Evolutionary conservation across 257 asterid genomes (phyloP).

Genomic region (Solanum paucissectum): DNA sequence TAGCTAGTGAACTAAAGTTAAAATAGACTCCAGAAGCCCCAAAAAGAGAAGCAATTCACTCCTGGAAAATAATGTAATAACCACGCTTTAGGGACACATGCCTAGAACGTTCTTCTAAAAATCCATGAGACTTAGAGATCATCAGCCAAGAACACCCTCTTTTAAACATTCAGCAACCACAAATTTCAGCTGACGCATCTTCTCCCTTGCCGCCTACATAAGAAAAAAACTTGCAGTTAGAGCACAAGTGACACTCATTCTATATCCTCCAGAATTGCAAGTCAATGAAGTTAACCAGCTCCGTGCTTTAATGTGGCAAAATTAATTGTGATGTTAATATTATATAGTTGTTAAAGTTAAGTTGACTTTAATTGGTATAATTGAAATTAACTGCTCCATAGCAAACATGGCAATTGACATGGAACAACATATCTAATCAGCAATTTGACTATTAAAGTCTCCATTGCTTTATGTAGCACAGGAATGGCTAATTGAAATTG

Average conservation of each 20-base stretch:
- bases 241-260: not conserved
- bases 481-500: not conserved
- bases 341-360: not conserved
- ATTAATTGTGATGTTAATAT: not conserved
- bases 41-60: not conserved
- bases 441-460: not conserved
- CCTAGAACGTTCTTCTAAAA: not conserved
- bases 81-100: not conserved
- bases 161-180: conserved; percentile 46
- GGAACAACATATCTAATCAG: not conserved
- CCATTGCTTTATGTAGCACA: not conserved
- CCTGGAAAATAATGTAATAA: not conserved
- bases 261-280: not conserved
- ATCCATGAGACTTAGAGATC: not conserved
- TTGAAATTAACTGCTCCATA: not conserved
- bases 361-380: not conserved
- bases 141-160: conserved; percentile 35
- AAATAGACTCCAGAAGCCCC: not conserved
- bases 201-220: conserved; percentile 62
- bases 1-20: not conserved
- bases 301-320: not conserved
- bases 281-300: not conserved
- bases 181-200: conserved; percentile 66
- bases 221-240: not conserved
- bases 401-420: not conserved